A percentile compares a stretch with the other conserved stretches of the same genome.
phyloP scores from a whole-genome alignment of 163 green algal species.

The Chlorella variabilis region DNA sequence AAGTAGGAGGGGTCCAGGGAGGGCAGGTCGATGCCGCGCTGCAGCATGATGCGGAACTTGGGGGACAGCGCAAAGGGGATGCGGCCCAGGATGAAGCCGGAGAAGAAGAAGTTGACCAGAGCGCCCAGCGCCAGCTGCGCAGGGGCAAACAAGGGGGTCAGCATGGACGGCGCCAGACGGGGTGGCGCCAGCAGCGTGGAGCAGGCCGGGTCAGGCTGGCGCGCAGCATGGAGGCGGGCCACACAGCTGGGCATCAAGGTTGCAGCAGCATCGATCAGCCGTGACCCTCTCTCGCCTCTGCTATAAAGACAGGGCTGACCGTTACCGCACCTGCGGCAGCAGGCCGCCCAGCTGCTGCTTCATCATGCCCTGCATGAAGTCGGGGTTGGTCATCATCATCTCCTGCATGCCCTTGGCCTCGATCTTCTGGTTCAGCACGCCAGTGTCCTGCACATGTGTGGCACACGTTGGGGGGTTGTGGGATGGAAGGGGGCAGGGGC shows the following conservation, averaged over 20 bases:
- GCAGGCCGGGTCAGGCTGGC: too few relatives aligned
- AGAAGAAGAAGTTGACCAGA: conserved; percentile 97
- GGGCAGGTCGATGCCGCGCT: conserved; percentile 95
- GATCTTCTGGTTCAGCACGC: conserved; percentile 81
- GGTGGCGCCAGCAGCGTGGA: too few relatives aligned
- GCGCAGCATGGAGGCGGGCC: too few relatives aligned
- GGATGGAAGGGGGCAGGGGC: neutral
- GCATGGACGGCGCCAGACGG: too few relatives aligned
- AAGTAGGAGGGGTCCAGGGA: conserved; percentile 96
- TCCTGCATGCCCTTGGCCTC: conserved; percentile 71
- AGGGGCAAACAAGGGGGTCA: too few relatives aligned
- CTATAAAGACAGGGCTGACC: too few relatives aligned
- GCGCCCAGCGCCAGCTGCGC: conserved; percentile 83
- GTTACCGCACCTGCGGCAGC: conserved; percentile 87
- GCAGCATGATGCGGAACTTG: conserved; percentile 96
- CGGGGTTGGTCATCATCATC: conserved; percentile 81
- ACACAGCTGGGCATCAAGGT: too few relatives aligned
- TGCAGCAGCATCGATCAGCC: too few relatives aligned
- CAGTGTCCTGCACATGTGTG: conserved; percentile 63
- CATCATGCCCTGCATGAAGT: conserved; percentile 95
- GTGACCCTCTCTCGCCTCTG: too few relatives aligned
- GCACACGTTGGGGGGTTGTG: neutral
- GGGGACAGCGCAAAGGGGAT: conserved; percentile 94
- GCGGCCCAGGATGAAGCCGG: conserved; percentile 89
- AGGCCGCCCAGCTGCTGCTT: conserved; percentile 96